phyloP scores from a whole-genome alignment of 2,329 filamentous ascomycete species.

The Pseudocercospora cruenta region DNA sequence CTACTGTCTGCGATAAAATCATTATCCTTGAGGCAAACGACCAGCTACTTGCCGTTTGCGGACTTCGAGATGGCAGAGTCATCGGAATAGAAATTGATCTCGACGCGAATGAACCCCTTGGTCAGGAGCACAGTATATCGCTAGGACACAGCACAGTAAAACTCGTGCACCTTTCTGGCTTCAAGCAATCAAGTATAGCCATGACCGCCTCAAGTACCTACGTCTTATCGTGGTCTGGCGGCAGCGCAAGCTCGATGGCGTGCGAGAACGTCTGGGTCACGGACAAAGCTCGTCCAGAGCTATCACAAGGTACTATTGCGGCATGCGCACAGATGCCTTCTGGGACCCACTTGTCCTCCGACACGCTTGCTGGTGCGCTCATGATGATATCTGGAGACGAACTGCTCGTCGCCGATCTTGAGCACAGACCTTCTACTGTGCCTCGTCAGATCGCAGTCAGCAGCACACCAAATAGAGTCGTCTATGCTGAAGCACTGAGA shows the following conservation, averaged over 20 bases:
- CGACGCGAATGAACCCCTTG: conserved; percentile 8
- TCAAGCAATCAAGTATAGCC: conserved; percentile 27
- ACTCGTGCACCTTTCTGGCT: conserved; percentile 20
- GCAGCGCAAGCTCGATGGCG: conserved; percentile 9
- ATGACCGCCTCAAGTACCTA: conserved; percentile 33
- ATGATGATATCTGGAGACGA: conserved; percentile 32
- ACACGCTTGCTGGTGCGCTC: conserved; percentile 28
- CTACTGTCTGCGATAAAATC: conserved; percentile 32
- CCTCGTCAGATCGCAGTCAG: conserved; percentile 35
- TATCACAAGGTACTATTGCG: conserved; percentile 31
- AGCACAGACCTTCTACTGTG: conserved; percentile 25
- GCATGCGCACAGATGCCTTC: conserved; percentile 31
- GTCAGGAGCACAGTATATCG: conserved; percentile 14
- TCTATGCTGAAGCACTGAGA: conserved; percentile 35
- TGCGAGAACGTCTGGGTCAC: conserved; percentile 36
- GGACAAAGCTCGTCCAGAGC: conserved; percentile 33
- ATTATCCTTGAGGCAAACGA: conserved; percentile 21
- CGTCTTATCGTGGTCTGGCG: conserved; percentile 31
- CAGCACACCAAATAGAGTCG: conserved; percentile 37
- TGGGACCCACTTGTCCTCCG: conserved; percentile 24
- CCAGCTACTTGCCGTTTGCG: conserved; percentile 30
- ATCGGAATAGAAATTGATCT: conserved; percentile 21
- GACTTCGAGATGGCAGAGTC: conserved; percentile 37
- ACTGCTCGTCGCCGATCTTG: conserved; percentile 28
- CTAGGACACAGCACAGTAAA: conserved; percentile 36